Evolutionary conservation across 305 asterid genomes (phyloP).

Genomic region (Solanum hybrid): DNA sequence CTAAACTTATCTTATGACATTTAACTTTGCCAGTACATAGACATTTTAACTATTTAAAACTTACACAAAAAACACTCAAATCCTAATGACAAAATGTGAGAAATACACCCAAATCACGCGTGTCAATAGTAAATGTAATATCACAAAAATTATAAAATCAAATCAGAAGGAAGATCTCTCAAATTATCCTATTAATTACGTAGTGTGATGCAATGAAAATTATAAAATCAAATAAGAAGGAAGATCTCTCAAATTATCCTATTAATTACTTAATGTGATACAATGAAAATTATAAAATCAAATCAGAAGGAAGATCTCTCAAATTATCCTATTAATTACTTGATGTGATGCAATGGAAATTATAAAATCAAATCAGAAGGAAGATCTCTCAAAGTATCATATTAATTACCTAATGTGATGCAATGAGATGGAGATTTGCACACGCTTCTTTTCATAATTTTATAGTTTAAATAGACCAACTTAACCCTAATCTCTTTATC

Average conservation of each 20-base stretch:
- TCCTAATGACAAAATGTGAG: background rate
- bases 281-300: background rate
- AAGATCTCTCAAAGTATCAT: background rate
- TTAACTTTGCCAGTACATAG: background rate
- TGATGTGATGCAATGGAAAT: too few relatives aligned
- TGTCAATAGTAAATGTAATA: background rate
- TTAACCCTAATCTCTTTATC: background rate
- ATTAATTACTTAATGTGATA: background rate
- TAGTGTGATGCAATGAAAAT: too few relatives aligned
- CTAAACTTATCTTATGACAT: too few relatives aligned
- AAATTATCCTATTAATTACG: background rate
- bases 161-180: background rate
- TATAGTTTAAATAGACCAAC: background rate
- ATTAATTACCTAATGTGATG: background rate
- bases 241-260: background rate
- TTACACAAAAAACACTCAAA: background rate
- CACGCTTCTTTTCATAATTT: background rate
- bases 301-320: background rate
- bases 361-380: too few relatives aligned
- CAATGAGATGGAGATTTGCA: background rate
- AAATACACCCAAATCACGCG: background rate
- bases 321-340: background rate
- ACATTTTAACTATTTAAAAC: too few relatives aligned
- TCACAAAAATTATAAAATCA: background rate
- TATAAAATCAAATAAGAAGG: too few relatives aligned